Evolutionary conservation across 1,284 basidiomycete species (phyloP).

Genomic region (Thecaphora thlaspeos): DNA sequence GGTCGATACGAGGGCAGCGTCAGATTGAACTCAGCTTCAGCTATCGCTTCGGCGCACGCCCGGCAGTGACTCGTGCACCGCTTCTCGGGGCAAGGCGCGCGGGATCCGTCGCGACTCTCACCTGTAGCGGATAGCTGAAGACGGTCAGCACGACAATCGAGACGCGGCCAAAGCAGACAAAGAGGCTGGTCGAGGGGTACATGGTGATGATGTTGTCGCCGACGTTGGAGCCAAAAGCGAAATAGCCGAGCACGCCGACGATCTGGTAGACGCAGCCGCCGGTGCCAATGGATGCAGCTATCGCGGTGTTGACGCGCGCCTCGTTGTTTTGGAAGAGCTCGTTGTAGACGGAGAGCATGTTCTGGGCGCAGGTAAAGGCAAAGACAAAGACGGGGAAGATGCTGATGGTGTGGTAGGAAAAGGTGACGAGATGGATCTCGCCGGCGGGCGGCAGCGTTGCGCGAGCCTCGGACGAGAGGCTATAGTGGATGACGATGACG

Average conservation of each 20-base stretch:
- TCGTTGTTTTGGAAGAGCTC: conserved; percentile 82
- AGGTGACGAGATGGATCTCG: conserved; percentile 23
- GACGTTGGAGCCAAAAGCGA: conserved; percentile 83
- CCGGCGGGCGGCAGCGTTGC: conserved; percentile 39
- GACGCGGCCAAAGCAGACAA: conserved; percentile 87
- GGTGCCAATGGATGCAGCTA: conserved; percentile 77
- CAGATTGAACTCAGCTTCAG: no score
- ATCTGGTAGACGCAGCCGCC: conserved; percentile 53
- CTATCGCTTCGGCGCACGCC: no score
- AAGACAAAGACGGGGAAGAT: conserved; percentile 91
- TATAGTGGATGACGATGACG: conserved; percentile 50
- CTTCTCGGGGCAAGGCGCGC: no score
- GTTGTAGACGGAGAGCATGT: conserved; percentile 74
- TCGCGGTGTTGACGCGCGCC: conserved; percentile 79
- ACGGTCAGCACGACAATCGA: conserved; percentile 80
- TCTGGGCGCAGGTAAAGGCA: conserved; percentile 62
- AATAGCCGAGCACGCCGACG: conserved; percentile 71
- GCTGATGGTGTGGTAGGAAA: conserved; percentile 70
- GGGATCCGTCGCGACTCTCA: no score
- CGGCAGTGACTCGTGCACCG: no score
- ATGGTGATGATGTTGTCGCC: conserved; percentile 55
- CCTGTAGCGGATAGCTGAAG: conserved; percentile 64
- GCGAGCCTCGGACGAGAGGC: conserved; percentile 29
- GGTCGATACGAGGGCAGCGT: no score
- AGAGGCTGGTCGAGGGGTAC: conserved; percentile 86